Evolutionary conservation across 2,329 filamentous ascomycete genomes (phyloP), one percentile per base, ranked within the genome.

Genomic region (Fusarium chaquense): DNA sequence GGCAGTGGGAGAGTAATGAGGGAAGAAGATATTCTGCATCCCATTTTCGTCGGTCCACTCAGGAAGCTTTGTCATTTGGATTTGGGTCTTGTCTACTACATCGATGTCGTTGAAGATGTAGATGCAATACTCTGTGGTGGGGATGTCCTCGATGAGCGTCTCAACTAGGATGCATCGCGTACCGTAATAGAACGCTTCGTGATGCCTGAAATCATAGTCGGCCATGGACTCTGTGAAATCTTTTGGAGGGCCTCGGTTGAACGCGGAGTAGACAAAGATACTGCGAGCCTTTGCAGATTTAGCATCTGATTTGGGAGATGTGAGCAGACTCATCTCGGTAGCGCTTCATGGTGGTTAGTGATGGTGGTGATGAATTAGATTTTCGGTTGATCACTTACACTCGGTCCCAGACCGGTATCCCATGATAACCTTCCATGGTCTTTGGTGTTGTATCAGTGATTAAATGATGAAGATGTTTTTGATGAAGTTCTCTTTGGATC

Each of bases 81-180:
- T 26, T 11, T 38, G 36, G 16, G 32, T 28, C 18, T 40, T 12
- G 36, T 47, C 38, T 22, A 35, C n/a, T 60, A 28, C 47, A 47
- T 71, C 58, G 9, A 35, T 13, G 12, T 63, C 51, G 32, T 65
- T 64, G 38, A 62, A 58, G 13, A 69, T 10, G 15, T 53, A 71
- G 7, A 71, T 18, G 6, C 16, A 54, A 15, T 62, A 52, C 16
- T 60, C 65, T 16, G 52, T 66, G 7, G 26, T 45, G 5, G 67
- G 13, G 15, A 70, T 70, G 11, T 70, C 62, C 3, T 52, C 28
- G 50, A 70, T 52, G 26, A 58, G 45, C 4, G 62, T 56, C 47
- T 70, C 67, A 33, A 53, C 50, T 13, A 70, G 49, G 16, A 63
- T 38, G 13, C 46, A 47, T 18, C n/a, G 20, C n/a, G 55, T 28